These are phyloP conservation scores for Flaveria ramosissima DNA, from an alignment of 129 eudicot genomes.

Conservation along the genomic window DNA sequence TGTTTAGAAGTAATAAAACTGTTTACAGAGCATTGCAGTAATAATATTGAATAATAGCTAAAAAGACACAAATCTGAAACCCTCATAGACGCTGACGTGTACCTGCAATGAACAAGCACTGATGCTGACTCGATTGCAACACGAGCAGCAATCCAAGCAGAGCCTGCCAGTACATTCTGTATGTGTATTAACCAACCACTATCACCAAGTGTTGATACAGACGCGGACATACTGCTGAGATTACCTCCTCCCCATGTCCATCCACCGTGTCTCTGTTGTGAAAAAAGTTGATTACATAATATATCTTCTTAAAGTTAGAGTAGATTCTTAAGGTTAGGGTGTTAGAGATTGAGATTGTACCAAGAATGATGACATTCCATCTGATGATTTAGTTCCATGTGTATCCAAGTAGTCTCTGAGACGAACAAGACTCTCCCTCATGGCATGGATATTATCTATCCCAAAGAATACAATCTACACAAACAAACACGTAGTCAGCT, in stretches of 20 bases:
- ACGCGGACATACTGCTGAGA: constrained; percentile 98
- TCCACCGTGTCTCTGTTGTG: constrained; percentile 88
- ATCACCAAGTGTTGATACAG: constrained; percentile 98
- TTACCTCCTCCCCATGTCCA: constrained; percentile 99
- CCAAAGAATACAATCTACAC: constrained; percentile 92
- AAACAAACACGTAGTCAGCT: constrained; percentile 10
- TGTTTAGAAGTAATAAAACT: neutral
- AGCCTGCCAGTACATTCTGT: constrained; percentile 91
- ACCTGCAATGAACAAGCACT: constrained; percentile 99
- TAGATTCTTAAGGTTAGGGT: neutral
- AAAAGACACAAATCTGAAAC: neutral
- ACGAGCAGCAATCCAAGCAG: constrained; percentile 99
- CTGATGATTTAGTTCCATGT: constrained; percentile 89
- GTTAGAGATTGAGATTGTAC: constrained; percentile 41
- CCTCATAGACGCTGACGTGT: neutral
- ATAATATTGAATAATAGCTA: neutral
- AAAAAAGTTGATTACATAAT: constrained; percentile 7
- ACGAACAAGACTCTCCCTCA: constrained; percentile 94
- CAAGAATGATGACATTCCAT: constrained; percentile 90
- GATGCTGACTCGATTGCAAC: constrained; percentile 87
- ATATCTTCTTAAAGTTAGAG: neutral
- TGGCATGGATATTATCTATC: constrained; percentile 95
- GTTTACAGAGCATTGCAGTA: neutral
- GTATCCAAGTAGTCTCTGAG: constrained; percentile 96
- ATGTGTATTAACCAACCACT: constrained; percentile 98